phyloP scores from a whole-genome alignment of 2,329 filamentous ascomycete species.

The Trichoderma hamatum region DNA sequence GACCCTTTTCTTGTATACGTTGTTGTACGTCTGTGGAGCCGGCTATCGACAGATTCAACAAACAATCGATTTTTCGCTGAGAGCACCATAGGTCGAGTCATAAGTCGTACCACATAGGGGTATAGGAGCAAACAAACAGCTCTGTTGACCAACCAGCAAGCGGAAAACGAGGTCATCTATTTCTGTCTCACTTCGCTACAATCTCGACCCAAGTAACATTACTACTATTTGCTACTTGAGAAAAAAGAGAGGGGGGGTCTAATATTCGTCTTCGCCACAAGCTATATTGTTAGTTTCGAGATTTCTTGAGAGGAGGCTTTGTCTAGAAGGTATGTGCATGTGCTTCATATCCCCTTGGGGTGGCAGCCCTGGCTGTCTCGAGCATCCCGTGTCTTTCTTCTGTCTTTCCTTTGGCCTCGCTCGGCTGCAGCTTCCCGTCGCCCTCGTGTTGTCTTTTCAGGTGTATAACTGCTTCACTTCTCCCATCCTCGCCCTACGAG shows the following conservation, averaged over 20 bases:
- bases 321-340: constrained; percentile 7
- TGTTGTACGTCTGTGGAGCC: constrained; percentile 10
- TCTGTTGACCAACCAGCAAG: neutral
- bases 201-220: constrained; percentile 20
- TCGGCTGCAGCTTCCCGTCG: neutral
- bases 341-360: neutral
- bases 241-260: no score
- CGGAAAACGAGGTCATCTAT: neutral
- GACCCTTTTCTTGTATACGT: constrained; percentile 13
- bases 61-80: neutral
- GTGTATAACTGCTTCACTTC: constrained; percentile 8
- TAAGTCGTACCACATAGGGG: neutral
- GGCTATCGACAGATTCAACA: constrained; percentile 18
- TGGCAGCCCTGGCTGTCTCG: neutral
- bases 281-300: no score
- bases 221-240: neutral
- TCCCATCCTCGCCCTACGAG: neutral
- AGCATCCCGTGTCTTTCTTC: neutral
- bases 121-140: constrained; percentile 11
- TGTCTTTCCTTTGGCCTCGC: neutral
- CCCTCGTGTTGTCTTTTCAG: neutral
- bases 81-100: neutral
- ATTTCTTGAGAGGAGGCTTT: neutral
- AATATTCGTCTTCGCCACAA: neutral
- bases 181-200: constrained; percentile 24